Conservation (phyloP, 352 stramenopile species). For the Phytophthora nicotianae region DNA sequence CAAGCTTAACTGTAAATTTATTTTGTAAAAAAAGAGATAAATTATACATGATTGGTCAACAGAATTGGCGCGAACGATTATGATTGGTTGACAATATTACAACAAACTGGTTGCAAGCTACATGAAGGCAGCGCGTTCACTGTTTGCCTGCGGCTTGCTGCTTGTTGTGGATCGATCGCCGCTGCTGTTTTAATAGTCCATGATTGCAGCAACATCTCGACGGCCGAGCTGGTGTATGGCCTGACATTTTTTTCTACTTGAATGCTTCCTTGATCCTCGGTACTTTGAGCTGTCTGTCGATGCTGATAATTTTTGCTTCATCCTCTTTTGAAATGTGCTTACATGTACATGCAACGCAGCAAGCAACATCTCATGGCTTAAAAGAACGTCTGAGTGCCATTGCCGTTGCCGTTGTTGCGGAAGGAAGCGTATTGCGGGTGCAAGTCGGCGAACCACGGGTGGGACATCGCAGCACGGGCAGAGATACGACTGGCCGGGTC, state of each 20-base stretch:
- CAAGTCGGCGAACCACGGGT: slow-evolving; percentile 87
- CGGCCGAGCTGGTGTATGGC: slow-evolving; percentile 3
- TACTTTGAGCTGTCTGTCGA: slow-evolving; percentile 8
- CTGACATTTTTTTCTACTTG: slow-evolving; percentile 10
- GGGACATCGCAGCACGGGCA: slow-evolving; percentile 76
- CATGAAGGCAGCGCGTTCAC: no score
- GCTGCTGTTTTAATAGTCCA: neutral
- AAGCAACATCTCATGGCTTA: slow-evolving; percentile 13
- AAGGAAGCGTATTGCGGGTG: slow-evolving; percentile 79
- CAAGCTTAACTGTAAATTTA: neutral
- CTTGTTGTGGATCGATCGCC: slow-evolving; percentile 7
- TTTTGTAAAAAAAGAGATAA: neutral
- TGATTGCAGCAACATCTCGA: neutral
- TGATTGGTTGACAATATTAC: slow-evolving; percentile 20
- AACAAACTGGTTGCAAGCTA: no score
- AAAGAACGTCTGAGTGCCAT: slow-evolving; percentile 52
- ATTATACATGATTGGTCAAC: slow-evolving; percentile 9
- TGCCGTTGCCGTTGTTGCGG: slow-evolving; percentile 54
- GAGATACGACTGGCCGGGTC: slow-evolving; percentile 83
- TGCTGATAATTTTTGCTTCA: slow-evolving; percentile 8
- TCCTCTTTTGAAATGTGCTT: neutral
- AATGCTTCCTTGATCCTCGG: slow-evolving; percentile 10
- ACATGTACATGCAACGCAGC: neutral
- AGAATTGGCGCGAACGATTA: slow-evolving; percentile 16
- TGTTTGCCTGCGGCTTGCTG: neutral